A percentile compares a stretch with the other conserved stretches of the same genome.
phyloP scores from a whole-genome alignment of 768 basidiomycete genomes.

The Pluteus cervinus region DNA sequence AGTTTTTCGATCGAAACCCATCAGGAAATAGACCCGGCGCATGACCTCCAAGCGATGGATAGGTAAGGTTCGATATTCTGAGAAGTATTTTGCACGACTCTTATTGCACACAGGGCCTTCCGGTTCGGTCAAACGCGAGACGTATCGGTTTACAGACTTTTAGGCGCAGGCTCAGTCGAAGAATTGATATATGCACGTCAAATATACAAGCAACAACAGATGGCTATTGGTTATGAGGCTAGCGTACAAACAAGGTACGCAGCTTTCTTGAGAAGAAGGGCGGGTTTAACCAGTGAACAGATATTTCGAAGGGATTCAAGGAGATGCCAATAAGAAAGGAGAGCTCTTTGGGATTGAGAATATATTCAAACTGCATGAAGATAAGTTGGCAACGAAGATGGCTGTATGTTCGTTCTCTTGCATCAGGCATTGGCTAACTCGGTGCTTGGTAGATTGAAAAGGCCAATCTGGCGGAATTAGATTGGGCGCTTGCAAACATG shows the following conservation, averaged over 20 bases:
- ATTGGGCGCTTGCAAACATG: constrained; percentile 76
- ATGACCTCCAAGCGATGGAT: constrained; percentile 92
- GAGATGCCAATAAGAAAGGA: constrained; percentile 65
- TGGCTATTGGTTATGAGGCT: constrained; percentile 84
- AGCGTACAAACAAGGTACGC: constrained; percentile 73
- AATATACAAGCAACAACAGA: constrained; percentile 90
- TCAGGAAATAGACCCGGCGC: constrained; percentile 71
- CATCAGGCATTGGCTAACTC: neutral
- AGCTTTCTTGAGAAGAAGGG: neutral
- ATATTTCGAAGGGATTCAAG: constrained; percentile 80
- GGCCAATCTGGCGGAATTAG: constrained; percentile 65
- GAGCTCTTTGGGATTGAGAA: constrained; percentile 85
- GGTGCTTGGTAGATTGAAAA: constrained; percentile 57
- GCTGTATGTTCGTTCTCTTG: constrained; percentile 39
- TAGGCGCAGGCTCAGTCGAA: constrained; percentile 84
- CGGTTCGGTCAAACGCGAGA: constrained; percentile 85
- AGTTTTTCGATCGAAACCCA: constrained; percentile 4
- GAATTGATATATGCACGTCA: constrained; percentile 87
- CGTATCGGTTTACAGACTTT: constrained; percentile 75
- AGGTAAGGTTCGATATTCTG: no score
- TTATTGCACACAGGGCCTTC: constrained; percentile 45
- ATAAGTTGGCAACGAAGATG: constrained; percentile 64
- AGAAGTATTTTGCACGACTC: constrained; percentile 3
- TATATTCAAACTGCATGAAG: constrained; percentile 75
- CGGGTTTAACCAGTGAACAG: constrained; percentile 25